Conservation (phyloP, 2,329 filamentous ascomycete genomes). For the Fusarium brevicatenulatum region DNA sequence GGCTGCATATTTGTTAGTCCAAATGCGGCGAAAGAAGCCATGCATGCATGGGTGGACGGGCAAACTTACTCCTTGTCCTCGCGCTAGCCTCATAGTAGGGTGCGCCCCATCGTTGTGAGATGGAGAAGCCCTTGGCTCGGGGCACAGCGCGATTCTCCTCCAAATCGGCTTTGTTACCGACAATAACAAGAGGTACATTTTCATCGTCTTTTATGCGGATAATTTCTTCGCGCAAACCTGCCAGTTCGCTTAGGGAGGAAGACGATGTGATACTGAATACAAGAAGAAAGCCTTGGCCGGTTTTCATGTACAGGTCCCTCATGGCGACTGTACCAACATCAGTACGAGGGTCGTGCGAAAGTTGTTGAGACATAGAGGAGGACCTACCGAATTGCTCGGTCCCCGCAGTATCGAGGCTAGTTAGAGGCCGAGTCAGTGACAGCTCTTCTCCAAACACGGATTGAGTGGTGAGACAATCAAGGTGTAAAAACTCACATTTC, state of each 20-base stretch:
- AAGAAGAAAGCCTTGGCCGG: conserved; percentile 88
- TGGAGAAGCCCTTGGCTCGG: conserved; percentile 80
- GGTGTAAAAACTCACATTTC: conserved; percentile 74
- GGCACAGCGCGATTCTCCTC: conserved; percentile 86
- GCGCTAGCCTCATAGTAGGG: conserved; percentile 94
- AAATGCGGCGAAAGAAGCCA: conserved; percentile 19
- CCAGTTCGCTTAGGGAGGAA: conserved; percentile 84
- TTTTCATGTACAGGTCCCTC: conserved; percentile 92
- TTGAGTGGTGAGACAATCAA: conserved; percentile 1
- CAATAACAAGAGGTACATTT: conserved; percentile 86
- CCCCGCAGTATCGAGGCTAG: conserved; percentile 85
- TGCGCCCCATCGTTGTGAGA: conserved; percentile 88
- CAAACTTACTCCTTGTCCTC: conserved; percentile 71
- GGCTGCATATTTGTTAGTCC: conserved; percentile 55
- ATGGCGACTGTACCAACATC: conserved; percentile 61
- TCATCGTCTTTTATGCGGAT: conserved; percentile 91
- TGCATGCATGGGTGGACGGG: background rate
- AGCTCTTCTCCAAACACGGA: conserved; percentile 27
- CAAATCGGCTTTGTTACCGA: conserved; percentile 91
- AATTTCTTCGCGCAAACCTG: conserved; percentile 86
- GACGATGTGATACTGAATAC: conserved; percentile 91
- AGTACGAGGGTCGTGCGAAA: conserved; percentile 31
- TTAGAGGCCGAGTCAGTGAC: conserved; percentile 54
- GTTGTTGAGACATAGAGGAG: conserved; percentile 33
- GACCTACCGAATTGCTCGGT: conserved; percentile 90